Conservation (phyloP, 2,329 filamentous ascomycete species). For the Karstenula rhodostoma region DNA sequence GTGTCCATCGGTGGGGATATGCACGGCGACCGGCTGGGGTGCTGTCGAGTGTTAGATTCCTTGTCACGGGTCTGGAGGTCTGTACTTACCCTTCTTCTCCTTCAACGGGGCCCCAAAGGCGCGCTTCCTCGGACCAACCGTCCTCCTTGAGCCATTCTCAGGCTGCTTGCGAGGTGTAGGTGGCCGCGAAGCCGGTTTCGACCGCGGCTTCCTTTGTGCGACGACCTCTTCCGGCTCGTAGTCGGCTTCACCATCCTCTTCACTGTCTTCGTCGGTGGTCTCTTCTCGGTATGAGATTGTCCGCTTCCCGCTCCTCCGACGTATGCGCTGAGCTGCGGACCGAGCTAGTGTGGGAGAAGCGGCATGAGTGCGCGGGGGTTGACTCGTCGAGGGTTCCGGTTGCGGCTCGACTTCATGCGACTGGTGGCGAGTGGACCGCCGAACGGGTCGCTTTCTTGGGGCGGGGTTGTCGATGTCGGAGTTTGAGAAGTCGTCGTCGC, state of each 20-base stretch:
- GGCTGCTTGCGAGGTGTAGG: slow-evolving; percentile 20
- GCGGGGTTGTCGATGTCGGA: slow-evolving; percentile 24
- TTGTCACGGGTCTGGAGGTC: neutral
- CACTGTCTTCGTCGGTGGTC: slow-evolving; percentile 38
- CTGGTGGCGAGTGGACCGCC: slow-evolving; percentile 36
- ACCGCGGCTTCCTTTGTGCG: slow-evolving; percentile 19
- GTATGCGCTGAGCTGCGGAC: slow-evolving; percentile 13
- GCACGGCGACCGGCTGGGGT: slow-evolving; percentile 9
- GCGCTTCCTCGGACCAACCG: slow-evolving; percentile 1
- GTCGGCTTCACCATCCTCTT: slow-evolving; percentile 36
- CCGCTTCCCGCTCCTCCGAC: slow-evolving; percentile 24
- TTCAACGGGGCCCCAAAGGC: slow-evolving; percentile 39
- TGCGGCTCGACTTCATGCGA: slow-evolving; percentile 19
- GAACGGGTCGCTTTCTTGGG: slow-evolving; percentile 31
- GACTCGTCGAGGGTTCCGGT: slow-evolving; percentile 21
- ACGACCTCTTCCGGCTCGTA: slow-evolving; percentile 32
- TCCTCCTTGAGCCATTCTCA: neutral
- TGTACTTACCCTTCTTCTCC: slow-evolving; percentile 26
- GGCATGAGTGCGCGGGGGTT: slow-evolving; percentile 9
- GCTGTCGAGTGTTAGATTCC: slow-evolving; percentile 3
- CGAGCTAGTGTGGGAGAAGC: slow-evolving; percentile 14
- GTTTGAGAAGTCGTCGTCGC: slow-evolving; percentile 39
- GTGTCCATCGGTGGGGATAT: slow-evolving; percentile 38
- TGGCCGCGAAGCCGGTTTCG: slow-evolving; percentile 18
- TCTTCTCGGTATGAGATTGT: slow-evolving; percentile 44